A percentile compares a stretch with the other conserved stretches of the same genome.
These are phyloP conservation scores for Gelatoporia subvermispora DNA, from an alignment of 768 basidiomycete genomes.

Conservation along the genomic window DNA sequence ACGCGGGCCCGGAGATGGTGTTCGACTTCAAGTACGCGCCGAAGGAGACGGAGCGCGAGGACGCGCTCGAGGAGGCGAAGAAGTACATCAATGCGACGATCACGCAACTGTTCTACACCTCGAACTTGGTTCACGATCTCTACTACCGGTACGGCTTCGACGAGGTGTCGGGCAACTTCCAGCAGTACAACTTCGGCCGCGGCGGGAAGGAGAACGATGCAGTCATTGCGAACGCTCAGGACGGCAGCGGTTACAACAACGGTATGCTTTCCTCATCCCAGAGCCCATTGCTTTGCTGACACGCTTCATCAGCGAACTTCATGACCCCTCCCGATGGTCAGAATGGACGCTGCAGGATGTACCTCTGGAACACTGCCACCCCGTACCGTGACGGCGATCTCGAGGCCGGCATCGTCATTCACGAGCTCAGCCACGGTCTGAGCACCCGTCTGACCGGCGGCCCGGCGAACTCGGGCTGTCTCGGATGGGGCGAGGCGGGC, in stretches of 20 bases:
- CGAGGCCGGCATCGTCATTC: slow-evolving; percentile 95
- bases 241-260: slow-evolving; percentile 89
- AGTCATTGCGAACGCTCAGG: slow-evolving; percentile 93
- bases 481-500: slow-evolving; percentile 93
- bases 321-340: slow-evolving; percentile 80
- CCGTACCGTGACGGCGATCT: slow-evolving; percentile 95
- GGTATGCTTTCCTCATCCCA: not conserved
- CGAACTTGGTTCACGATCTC: slow-evolving; percentile 76
- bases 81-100: slow-evolving; percentile 84
- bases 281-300: not conserved
- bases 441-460: slow-evolving; percentile 95
- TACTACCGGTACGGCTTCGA: slow-evolving; percentile 87
- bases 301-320: slow-evolving; percentile 61
- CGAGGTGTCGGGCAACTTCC: slow-evolving; percentile 92
- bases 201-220: slow-evolving; percentile 86
- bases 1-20: slow-evolving; percentile 44
- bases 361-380: slow-evolving; percentile 86
- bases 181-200: slow-evolving; percentile 92
- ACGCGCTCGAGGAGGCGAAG: slow-evolving; percentile 67
- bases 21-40: slow-evolving; percentile 80
- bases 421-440: slow-evolving; percentile 84
- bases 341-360: slow-evolving; percentile 94
- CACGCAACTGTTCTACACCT: slow-evolving; percentile 86
- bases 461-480: slow-evolving; percentile 85
- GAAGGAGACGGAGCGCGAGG: slow-evolving; percentile 44